Conservation (phyloP, 2,329 filamentous ascomycete genomes). For the Talaromyces amestolkiae region DNA sequence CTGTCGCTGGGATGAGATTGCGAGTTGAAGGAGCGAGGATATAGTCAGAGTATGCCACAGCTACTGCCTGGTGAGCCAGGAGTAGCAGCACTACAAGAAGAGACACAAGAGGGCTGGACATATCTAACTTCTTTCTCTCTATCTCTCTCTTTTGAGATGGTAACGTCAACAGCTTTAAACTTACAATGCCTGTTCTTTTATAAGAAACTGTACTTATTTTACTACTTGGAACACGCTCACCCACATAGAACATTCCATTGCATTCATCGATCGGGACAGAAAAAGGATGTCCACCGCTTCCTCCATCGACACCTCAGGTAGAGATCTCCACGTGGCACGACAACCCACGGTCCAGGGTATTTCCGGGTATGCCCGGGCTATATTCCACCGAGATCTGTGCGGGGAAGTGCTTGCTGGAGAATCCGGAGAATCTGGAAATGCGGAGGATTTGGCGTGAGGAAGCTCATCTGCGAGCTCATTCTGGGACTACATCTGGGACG, state of each 20-base stretch:
- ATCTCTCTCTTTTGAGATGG: not conserved
- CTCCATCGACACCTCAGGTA: not conserved
- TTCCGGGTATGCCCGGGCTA: too few species aligned
- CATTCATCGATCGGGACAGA: not conserved
- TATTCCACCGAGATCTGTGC: not conserved
- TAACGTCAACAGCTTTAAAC: not conserved
- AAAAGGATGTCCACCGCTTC: not conserved
- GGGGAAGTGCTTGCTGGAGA: not conserved
- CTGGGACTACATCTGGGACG: too few species aligned
- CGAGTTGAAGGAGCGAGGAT: constrained; percentile 29
- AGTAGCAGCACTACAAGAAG: not conserved
- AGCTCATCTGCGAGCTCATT: too few species aligned
- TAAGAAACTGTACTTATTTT: too few species aligned
- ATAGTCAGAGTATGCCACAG: constrained; percentile 27
- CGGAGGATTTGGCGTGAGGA: not conserved
- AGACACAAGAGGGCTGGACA: not conserved
- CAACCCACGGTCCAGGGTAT: not conserved
- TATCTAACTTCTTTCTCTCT: not conserved
- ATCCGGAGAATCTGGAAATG: not conserved
- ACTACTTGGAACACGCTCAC: too few species aligned
- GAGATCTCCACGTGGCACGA: not conserved
- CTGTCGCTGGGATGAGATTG: constrained; percentile 23
- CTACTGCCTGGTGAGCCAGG: not conserved
- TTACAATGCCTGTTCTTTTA: not conserved
- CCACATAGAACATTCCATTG: not conserved